Conservation (phyloP, 2,329 filamentous ascomycete genomes). For the Botryosphaeria dothidea region DNA sequence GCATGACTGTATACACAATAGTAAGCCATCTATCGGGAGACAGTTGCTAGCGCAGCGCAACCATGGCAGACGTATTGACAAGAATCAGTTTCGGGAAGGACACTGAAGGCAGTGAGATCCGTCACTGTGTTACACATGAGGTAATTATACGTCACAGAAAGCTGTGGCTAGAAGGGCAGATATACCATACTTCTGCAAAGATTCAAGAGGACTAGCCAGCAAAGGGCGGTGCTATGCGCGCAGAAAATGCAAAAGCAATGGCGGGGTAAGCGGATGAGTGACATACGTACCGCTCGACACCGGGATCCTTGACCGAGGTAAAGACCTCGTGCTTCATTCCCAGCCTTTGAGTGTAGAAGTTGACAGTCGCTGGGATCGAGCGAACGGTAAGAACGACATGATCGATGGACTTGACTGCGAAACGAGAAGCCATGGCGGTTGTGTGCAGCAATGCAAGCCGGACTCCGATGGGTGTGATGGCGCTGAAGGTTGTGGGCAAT, state of each 20-base stretch:
- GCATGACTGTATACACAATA: conserved; percentile 7
- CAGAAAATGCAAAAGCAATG: neutral
- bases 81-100: no score
- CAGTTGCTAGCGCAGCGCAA: neutral
- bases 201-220: no score
- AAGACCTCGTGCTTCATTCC: conserved; percentile 22
- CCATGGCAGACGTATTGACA: no score
- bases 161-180: no score
- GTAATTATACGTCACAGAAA: no score
- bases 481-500: neutral
- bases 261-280: neutral
- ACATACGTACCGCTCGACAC: conserved; percentile 11
- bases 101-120: no score
- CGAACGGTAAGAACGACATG: conserved; percentile 7
- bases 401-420: conserved; percentile 2
- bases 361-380: conserved; percentile 18
- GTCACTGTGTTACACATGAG: no score
- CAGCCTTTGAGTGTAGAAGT: conserved; percentile 20
- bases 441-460: neutral
- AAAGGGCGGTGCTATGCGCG: neutral
- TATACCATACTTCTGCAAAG: no score
- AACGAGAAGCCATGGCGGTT: neutral
- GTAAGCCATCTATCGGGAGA: neutral
- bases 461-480: neutral
- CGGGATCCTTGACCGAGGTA: conserved; percentile 4